Evolutionary conservation across 2,329 filamentous ascomycete species (phyloP).

Genomic region (Apiospora arundinis): DNA sequence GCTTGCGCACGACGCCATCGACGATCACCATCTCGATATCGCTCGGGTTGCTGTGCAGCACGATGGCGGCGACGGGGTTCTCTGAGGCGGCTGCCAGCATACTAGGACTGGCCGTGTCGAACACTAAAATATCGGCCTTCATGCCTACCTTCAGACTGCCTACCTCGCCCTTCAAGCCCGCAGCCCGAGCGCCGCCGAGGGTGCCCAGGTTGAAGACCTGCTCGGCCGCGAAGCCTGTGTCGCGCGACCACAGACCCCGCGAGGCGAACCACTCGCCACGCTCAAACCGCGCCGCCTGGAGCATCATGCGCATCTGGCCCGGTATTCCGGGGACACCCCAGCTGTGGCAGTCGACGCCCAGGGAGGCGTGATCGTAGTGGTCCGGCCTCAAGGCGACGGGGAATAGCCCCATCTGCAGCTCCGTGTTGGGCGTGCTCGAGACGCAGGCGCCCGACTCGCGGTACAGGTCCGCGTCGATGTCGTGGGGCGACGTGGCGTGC

Average conservation of each 20-base stretch:
- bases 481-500: conserved; percentile 43
- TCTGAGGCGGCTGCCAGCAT: conserved; percentile 29
- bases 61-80: conserved; percentile 29
- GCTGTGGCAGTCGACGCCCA: conserved; percentile 45
- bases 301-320: conserved; percentile 40
- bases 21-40: conserved; percentile 29
- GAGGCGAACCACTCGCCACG: conserved; percentile 38
- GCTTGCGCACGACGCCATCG: conserved; percentile 28
- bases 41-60: conserved; percentile 28
- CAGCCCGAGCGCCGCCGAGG: conserved; percentile 50
- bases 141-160: conserved; percentile 54
- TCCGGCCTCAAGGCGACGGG: conserved; percentile 44
- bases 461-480: conserved; percentile 44
- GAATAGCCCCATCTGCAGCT: conserved; percentile 53
- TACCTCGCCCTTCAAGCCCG: conserved; percentile 48
- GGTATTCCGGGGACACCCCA: conserved; percentile 39
- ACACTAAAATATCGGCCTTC: conserved; percentile 55
- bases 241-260: conserved; percentile 33
- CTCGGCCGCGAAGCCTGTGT: conserved; percentile 42
- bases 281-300: conserved; percentile 40
- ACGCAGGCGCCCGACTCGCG: conserved; percentile 43
- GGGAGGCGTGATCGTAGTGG: conserved; percentile 38
- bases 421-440: conserved; percentile 55
- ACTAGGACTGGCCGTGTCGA: conserved; percentile 39
- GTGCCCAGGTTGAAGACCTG: conserved; percentile 57